Base-by-base conservation (phyloP, 352 stramenopile species). In the Pythium diclinum region DNA sequence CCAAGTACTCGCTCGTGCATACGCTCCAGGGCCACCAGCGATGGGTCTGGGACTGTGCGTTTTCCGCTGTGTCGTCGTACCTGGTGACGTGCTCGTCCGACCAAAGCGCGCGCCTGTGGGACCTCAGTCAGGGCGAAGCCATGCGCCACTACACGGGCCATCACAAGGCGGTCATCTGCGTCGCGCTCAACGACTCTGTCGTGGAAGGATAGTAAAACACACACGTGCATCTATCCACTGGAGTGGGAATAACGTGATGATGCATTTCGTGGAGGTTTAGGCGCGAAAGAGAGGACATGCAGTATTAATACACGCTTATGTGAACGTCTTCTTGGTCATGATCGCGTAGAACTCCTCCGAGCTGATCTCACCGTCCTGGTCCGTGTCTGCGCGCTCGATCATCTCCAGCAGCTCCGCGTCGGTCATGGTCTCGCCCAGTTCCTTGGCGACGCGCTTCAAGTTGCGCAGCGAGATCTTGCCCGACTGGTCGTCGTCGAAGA, bases 371-470 rank as follows among this genome's bases (percentile, higher is more conserved):
- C 97, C 97, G 72, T 98, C 93, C 59, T 97, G 91, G 74, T 98
- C 92, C 0, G 87, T 71, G 73, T 99, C 92, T 1, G 97, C 97
- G 52, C 97, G 85, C 75, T 99, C 96, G 67, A 99, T 99, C 97
- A 99, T 99, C 78, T 99, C 96, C 55, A 99, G 88, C 67, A 99
- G 77, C 85, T 99, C 97, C 59, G 98, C 96, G 74, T 99, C 95
- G 23, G 95, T 98, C 89, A 99, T 99, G 67, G 93, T 98, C 83
- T 99, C 97, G 40, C 97, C 97, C n/a, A 99, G 80, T 73, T 99
- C 97, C 65, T 98, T 97, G 19, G 97, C 96, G 36, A 99, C 94
- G 63, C 96, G 85, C 74, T 98, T 99, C 62, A 99, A 86, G 78
- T 99, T 99, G 28, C 89, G 85, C 68, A 98, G 90, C 38, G 90